Evolutionary conservation across 2,329 filamentous ascomycete species (phyloP).

Genomic region (Scedosporium apiospermum): DNA sequence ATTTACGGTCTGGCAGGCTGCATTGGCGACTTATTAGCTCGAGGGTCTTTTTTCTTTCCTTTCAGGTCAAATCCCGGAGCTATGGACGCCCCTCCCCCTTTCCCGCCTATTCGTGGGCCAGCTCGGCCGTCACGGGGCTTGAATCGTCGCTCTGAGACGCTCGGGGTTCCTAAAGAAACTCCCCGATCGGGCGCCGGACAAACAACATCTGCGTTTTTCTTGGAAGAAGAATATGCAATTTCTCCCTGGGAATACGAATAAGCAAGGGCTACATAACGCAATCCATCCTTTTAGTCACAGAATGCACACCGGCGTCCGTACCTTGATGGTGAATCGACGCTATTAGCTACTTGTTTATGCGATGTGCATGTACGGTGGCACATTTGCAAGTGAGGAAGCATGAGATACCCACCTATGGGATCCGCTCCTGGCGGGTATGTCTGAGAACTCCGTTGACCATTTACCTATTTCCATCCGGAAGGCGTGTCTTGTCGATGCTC

Average conservation of each 20-base stretch:
- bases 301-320: background rate
- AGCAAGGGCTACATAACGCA: background rate
- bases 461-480: background rate
- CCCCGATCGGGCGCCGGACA: background rate
- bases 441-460: background rate
- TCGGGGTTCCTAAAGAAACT: background rate
- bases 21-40: background rate
- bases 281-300: background rate
- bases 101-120: background rate
- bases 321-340: background rate
- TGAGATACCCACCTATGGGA: background rate
- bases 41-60: background rate
- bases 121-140: background rate
- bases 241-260: background rate
- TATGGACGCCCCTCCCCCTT: background rate
- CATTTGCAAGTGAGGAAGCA: background rate
- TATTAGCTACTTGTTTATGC: background rate
- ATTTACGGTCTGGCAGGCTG: background rate
- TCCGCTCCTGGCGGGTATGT: background rate
- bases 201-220: background rate
- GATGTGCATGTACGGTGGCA: background rate
- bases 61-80: background rate
- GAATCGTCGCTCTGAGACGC: background rate
- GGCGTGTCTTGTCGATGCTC: background rate
- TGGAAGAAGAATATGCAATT: background rate